These are phyloP conservation scores for Tuber borchii DNA, from an alignment of 495 filamentous ascomycete genomes.

Conservation along the genomic window DNA sequence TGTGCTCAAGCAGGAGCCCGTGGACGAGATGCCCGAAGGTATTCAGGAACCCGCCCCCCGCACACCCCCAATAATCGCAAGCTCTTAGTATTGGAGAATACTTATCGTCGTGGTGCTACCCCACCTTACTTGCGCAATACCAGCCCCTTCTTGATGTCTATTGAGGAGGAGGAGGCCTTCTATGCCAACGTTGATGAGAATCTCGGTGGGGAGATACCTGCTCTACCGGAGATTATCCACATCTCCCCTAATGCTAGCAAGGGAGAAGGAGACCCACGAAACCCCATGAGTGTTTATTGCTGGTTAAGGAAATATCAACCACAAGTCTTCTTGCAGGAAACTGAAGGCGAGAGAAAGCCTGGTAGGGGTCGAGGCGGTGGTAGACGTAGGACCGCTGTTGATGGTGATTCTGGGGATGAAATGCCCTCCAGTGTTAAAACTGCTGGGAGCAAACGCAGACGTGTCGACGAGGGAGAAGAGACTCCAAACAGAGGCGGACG, in stretches of 20 bases:
- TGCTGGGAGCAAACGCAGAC: conserved; percentile 15
- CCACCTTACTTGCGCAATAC: conserved; percentile 37
- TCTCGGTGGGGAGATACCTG: conserved; percentile 51
- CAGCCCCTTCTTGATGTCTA: conserved; percentile 49
- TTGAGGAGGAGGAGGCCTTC: conserved; percentile 75
- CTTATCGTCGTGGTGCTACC: conserved; percentile 36
- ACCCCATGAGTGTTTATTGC: conserved; percentile 80
- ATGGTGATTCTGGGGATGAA: conserved; percentile 38
- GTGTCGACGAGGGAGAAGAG: conserved; percentile 18
- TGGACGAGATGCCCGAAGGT: conserved; percentile 25
- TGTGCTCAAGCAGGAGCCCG: conserved; percentile 26
- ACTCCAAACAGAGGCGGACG: conserved; percentile 28
- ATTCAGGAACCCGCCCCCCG: conserved; percentile 10
- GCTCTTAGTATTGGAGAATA: conserved; percentile 16
- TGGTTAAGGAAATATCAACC: conserved; percentile 82
- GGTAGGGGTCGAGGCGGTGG: conserved; percentile 44
- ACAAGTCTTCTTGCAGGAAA: conserved; percentile 74
- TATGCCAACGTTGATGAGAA: conserved; percentile 62
- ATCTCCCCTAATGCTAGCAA: conserved; percentile 34
- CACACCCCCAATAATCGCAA: conserved; percentile 26
- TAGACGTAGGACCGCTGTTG: conserved; percentile 35
- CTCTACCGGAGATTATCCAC: conserved; percentile 42
- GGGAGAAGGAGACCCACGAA: conserved; percentile 59
- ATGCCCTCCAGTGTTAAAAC: conserved; percentile 4
- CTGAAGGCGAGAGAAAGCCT: conserved; percentile 62